Conservation (phyloP, 768 basidiomycete genomes). For the Amanita thiersii region DNA sequence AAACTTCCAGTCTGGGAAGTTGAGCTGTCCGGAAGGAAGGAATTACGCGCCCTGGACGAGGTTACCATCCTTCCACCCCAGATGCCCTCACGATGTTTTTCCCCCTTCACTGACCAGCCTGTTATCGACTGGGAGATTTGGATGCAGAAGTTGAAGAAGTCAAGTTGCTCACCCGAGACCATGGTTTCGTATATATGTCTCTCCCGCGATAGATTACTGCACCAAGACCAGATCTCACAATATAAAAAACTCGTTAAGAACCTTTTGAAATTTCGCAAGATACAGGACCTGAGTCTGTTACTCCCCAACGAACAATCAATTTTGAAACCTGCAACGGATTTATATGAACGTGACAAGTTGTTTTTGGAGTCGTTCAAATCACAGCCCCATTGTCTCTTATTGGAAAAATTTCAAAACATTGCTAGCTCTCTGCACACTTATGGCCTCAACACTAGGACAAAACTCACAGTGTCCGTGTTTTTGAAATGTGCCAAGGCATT, state of each 20-base stretch:
- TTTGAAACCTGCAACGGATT: constrained; percentile 17
- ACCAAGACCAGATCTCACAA: not conserved
- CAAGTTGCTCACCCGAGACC: not conserved
- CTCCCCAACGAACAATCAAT: constrained; percentile 24
- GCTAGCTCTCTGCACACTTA: constrained; percentile 18
- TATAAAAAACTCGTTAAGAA: not conserved
- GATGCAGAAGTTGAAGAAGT: constrained; percentile 1
- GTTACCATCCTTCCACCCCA: constrained; percentile 12
- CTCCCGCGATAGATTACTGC: not conserved
- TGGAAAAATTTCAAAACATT: constrained; percentile 18
- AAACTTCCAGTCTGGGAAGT: constrained; percentile 28
- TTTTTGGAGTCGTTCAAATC: constrained; percentile 28
- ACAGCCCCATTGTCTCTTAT: constrained; percentile 23
- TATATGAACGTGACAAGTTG: constrained; percentile 27
- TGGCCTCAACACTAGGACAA: constrained; percentile 22
- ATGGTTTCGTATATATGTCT: not conserved
- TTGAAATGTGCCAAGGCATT: constrained; percentile 25
- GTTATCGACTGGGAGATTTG: not conserved
- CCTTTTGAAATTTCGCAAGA: constrained; percentile 2
- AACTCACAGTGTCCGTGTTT: constrained; percentile 27
- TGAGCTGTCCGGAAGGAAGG: constrained; percentile 8
- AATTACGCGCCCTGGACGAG: constrained; percentile 11
- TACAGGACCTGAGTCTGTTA: constrained; percentile 12
- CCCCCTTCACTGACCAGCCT: not conserved
- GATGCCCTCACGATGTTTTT: constrained; percentile 2